Evolutionary conservation across 805 yeast genomes (phyloP).

Genomic region (Diddensiella caesifluorescens): DNA sequence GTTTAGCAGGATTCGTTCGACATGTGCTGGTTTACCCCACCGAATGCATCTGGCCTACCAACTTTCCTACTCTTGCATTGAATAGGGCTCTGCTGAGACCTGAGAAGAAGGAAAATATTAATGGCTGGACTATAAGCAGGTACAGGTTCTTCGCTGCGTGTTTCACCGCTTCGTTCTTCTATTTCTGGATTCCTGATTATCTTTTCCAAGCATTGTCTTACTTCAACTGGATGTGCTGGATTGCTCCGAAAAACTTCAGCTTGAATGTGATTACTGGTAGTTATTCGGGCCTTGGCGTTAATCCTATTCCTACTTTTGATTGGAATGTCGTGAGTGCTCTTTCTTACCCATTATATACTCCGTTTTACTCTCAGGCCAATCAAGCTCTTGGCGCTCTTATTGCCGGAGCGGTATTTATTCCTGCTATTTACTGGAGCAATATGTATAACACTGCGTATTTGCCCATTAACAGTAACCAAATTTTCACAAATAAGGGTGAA

Average conservation of each 20-base stretch:
- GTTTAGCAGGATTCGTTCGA: conserved; percentile 51
- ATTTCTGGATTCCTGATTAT: conserved; percentile 58
- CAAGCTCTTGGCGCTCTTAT: conserved; percentile 9
- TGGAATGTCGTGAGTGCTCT: conserved; percentile 36
- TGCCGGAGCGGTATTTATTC: conserved; percentile 32
- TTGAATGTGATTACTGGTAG: conserved; percentile 49
- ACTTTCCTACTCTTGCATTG: conserved; percentile 48
- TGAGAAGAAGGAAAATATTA: not conserved
- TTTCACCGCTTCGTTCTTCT: conserved; percentile 39
- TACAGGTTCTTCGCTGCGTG: conserved; percentile 38
- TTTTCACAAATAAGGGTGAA: conserved; percentile 50
- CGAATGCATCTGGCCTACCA: conserved; percentile 44
- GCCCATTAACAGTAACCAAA: conserved; percentile 52
- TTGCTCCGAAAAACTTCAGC: conserved; percentile 44
- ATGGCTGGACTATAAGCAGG: conserved; percentile 57
- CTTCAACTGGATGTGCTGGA: conserved; percentile 61
- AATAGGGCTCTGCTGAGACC: conserved; percentile 36
- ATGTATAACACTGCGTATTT: conserved; percentile 54
- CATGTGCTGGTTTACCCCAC: conserved; percentile 39
- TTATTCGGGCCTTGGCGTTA: conserved; percentile 41
- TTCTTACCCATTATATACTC: conserved; percentile 40
- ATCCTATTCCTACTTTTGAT: conserved; percentile 44
- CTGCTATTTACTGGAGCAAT: conserved; percentile 49
- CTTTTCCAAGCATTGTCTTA: conserved; percentile 52
- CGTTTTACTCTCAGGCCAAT: conserved; percentile 34